Evolutionary conservation across 352 stramenopile species (phyloP).

Genomic region (Globisporangium nunn): DNA sequence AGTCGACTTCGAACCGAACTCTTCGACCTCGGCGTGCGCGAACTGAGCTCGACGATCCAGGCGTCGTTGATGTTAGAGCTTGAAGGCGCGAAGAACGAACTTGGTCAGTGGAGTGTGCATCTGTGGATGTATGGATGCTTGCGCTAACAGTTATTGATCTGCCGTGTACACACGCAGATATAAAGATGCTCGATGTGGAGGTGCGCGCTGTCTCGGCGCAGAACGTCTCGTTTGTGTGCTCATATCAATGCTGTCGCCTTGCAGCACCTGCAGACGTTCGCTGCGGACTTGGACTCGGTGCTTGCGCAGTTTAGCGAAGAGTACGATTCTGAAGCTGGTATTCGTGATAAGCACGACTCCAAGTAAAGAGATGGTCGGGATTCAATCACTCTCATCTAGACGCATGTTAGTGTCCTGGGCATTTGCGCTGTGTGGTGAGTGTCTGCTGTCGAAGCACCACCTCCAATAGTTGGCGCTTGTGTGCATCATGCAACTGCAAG

Average conservation of each 20-base stretch:
- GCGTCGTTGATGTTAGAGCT: conserved; percentile 27
- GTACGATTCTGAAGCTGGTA: background rate
- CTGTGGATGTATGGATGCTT: background rate
- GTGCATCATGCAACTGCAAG: too few species aligned
- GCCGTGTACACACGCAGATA: conserved; percentile 15
- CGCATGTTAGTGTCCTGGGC: too few species aligned
- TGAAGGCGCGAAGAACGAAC: conserved; percentile 21
- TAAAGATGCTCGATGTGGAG: conserved; percentile 42
- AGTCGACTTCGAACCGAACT: conserved; percentile 33
- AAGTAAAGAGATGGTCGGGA: background rate
- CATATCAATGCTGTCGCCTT: background rate
- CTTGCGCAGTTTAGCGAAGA: conserved; percentile 36
- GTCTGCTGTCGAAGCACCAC: too few species aligned
- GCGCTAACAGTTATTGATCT: too few species aligned
- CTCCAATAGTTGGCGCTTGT: too few species aligned
- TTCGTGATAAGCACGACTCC: background rate
- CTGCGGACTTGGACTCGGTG: conserved; percentile 38
- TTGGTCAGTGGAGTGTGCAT: conserved; percentile 17
- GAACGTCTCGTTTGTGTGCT: background rate
- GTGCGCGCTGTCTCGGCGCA: conserved; percentile 10
- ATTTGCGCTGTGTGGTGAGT: too few species aligned
- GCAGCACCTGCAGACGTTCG: conserved; percentile 22
- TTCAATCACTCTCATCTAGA: background rate
- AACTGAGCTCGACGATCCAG: conserved; percentile 26
- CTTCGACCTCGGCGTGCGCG: conserved; percentile 48